Evolutionary conservation across 257 asterid genomes (phyloP).

Genomic region (Fraxinus cuspidata): DNA sequence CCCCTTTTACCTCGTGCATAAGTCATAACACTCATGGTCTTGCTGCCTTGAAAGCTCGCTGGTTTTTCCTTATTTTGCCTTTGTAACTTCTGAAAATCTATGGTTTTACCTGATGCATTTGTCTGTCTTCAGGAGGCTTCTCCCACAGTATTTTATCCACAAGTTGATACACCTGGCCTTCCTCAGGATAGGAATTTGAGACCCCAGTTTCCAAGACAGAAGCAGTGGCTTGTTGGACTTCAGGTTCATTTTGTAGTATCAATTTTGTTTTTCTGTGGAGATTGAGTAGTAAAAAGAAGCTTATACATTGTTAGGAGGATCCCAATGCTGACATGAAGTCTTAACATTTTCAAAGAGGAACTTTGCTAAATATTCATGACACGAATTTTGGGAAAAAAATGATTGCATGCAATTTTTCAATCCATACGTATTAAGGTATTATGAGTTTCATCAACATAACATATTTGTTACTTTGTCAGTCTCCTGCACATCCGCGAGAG

Average conservation of each 20-base stretch:
- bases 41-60: conserved; percentile 8
- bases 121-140: conserved; percentile 54
- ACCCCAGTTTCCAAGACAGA: conserved; percentile 51
- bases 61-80: neutral
- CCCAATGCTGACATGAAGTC: neutral
- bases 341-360: neutral
- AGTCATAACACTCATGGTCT: neutral
- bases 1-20: neutral
- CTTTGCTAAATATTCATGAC: neutral
- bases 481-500: conserved; percentile 78
- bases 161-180: conserved; percentile 39
- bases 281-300: neutral
- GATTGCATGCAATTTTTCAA: conserved; percentile 10
- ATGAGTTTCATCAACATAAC: conserved; percentile 12
- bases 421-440: neutral
- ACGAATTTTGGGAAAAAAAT: neutral
- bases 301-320: neutral
- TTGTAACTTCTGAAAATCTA: conserved; percentile 19
- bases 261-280: neutral
- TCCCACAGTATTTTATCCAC: conserved; percentile 44
- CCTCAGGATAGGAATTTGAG: conserved; percentile 40
- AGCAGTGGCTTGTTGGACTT: conserved; percentile 84
- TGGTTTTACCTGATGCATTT: conserved; percentile 14
- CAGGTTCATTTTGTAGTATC: conserved; percentile 50
- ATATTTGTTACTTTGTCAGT: conserved; percentile 47